Conservation (phyloP, 2,329 filamentous ascomycete species). For the Colletotrichum trifolii region DNA sequence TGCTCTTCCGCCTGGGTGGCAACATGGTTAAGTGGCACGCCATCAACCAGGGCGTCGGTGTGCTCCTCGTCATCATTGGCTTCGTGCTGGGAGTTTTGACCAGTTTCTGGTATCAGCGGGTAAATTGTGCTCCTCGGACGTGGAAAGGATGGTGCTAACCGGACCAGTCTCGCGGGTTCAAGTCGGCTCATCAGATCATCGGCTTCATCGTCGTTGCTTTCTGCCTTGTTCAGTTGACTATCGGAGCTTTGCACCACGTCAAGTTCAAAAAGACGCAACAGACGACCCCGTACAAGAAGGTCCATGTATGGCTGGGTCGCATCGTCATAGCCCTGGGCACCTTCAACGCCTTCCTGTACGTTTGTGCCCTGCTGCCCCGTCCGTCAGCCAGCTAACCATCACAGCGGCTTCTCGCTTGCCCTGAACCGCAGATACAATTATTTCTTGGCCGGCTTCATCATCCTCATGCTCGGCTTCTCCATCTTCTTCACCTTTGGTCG, state of each 20-base stretch:
- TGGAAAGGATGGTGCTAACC: not conserved
- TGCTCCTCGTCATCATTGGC: constrained; percentile 60
- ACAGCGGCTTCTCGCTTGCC: constrained; percentile 68
- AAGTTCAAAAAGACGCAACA: constrained; percentile 61
- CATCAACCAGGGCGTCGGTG: constrained; percentile 61
- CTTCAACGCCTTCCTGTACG: constrained; percentile 67
- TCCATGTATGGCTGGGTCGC: constrained; percentile 69
- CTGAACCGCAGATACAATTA: constrained; percentile 58
- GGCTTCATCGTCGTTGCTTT: constrained; percentile 65
- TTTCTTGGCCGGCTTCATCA: constrained; percentile 58
- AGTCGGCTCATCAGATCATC: constrained; percentile 67
- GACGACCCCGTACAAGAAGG: constrained; percentile 60
- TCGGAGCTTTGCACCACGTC: constrained; percentile 68
- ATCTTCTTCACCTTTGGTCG: constrained; percentile 49
- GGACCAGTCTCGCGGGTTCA: constrained; percentile 62
- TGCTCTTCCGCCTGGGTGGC: constrained; percentile 61
- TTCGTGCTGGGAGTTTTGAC: constrained; percentile 63
- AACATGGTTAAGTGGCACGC: constrained; percentile 66
- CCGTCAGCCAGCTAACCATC: constrained; percentile 23
- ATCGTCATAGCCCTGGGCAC: constrained; percentile 63
- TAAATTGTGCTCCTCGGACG: constrained; percentile 47
- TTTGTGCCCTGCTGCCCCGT: constrained; percentile 15
- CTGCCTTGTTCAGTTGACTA: constrained; percentile 62
- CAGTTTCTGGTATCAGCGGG: constrained; percentile 65
- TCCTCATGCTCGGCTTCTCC: constrained; percentile 51